phyloP scores from a whole-genome alignment of 495 filamentous ascomycete genomes.

The Xylona heveae region DNA sequence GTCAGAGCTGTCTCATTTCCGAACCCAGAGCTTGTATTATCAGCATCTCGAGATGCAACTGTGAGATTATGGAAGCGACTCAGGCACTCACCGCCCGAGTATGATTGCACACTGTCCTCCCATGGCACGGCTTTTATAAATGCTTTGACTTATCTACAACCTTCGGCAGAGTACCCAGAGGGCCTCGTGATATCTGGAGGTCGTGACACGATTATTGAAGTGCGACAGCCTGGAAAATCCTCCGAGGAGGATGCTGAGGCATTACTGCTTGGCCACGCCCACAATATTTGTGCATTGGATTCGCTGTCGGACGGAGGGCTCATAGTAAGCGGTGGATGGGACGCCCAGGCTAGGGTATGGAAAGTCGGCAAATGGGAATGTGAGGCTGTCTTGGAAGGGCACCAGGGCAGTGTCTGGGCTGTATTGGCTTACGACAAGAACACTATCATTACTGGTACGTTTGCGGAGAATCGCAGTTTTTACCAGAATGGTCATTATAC shows the following conservation, averaged over 20 bases:
- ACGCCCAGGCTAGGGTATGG: constrained; percentile 67
- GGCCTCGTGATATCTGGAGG: constrained; percentile 76
- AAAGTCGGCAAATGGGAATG: constrained; percentile 53
- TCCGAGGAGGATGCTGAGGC: constrained; percentile 60
- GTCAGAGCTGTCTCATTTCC: constrained; percentile 79
- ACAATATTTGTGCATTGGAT: constrained; percentile 77
- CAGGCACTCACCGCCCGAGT: constrained; percentile 40
- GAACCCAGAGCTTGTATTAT: constrained; percentile 45
- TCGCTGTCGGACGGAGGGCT: constrained; percentile 43
- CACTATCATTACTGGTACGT: constrained; percentile 58
- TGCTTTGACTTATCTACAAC: constrained; percentile 52
- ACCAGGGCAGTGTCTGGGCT: constrained; percentile 72
- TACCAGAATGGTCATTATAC: not conserved
- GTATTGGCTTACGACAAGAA: constrained; percentile 65
- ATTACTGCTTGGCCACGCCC: constrained; percentile 63
- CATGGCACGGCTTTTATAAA: constrained; percentile 73
- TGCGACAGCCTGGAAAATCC: constrained; percentile 42
- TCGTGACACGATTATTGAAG: constrained; percentile 82
- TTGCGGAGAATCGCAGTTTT: not conserved
- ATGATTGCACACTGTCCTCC: constrained; percentile 52
- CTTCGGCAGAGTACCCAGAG: constrained; percentile 46
- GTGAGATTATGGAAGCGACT: constrained; percentile 69
- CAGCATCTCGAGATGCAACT: constrained; percentile 77
- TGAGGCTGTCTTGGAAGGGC: constrained; percentile 46
- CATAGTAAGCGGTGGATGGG: constrained; percentile 91